Evolutionary conservation across 345 rosid species (phyloP).

Genomic region (Bretschneidera sinensis): DNA sequence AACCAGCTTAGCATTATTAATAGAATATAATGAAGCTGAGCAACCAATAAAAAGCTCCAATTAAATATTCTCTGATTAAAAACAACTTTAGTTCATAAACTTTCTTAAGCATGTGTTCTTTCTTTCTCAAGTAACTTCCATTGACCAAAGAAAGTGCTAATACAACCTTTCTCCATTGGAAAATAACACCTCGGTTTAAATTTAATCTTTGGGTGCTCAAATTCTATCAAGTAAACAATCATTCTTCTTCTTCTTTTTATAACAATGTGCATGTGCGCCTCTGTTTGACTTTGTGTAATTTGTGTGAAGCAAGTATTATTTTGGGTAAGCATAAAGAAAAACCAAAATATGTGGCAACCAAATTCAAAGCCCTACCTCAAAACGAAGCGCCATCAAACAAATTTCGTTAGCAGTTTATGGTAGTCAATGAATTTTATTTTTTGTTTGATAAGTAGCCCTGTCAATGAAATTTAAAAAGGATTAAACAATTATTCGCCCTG

Average conservation of each 20-base stretch:
- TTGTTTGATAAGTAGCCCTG: background rate
- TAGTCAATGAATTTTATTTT: too few species aligned
- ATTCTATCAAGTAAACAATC: background rate
- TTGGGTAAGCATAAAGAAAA: background rate
- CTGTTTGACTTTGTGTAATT: too few species aligned
- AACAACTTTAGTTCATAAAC: background rate
- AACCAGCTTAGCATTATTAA: background rate
- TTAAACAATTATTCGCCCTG: too few species aligned
- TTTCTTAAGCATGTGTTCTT: background rate
- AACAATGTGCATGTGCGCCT: too few species aligned
- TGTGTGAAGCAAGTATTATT: background rate
- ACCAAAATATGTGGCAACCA: background rate
- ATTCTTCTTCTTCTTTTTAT: too few species aligned
- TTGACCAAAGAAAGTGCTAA: too few species aligned
- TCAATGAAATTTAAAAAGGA: background rate
- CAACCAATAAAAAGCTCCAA: background rate
- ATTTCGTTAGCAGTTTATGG: background rate
- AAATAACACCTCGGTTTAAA: background rate
- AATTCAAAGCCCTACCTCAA: slow-evolving; percentile 24
- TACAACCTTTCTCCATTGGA: background rate
- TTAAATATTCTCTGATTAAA: background rate
- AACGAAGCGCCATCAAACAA: slow-evolving; percentile 33
- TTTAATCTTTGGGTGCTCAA: background rate
- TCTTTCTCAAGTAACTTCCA: background rate
- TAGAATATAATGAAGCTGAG: background rate